phyloP scores from a whole-genome alignment of 1,139 yeast species.

The Insectozyma bohioensis region DNA sequence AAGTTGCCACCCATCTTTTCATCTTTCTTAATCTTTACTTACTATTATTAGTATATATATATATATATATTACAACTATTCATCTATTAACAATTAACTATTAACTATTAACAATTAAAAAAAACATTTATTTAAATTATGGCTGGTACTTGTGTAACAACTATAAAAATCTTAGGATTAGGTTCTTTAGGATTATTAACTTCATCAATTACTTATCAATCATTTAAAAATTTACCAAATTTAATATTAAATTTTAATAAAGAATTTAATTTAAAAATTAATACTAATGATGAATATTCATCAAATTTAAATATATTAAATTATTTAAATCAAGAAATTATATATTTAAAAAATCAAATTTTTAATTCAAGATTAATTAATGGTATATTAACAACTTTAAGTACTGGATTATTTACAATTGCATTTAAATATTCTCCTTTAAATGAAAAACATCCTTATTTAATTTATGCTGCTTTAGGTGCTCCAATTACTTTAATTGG shows the following conservation, averaged over 20 bases:
- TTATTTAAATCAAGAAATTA: constrained; percentile 8
- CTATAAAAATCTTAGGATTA: constrained; percentile 51
- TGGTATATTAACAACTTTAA: constrained; percentile 34
- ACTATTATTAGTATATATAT: neutral
- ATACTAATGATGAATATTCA: neutral
- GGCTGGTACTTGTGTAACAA: constrained; percentile 50
- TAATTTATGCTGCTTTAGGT: constrained; percentile 54
- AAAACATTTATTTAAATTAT: no score
- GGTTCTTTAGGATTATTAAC: constrained; percentile 53
- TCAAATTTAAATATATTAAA: constrained; percentile 5
- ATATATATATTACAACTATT: no score
- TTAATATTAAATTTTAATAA: no score
- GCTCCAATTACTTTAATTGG: constrained; percentile 37
- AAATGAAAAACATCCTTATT: constrained; percentile 54
- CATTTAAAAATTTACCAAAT: constrained; percentile 35
- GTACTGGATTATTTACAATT: constrained; percentile 39
- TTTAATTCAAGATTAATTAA: constrained; percentile 29
- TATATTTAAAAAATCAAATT: constrained; percentile 20
- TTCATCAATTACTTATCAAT: constrained; percentile 38
- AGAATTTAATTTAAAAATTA: constrained; percentile 20
- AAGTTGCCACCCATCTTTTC: constrained; percentile 1
- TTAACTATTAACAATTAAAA: no score
- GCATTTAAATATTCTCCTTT: constrained; percentile 44
- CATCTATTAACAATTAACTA: no score
- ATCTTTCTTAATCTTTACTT: constrained; percentile 1